Conservation (phyloP, 257 asterid genomes). For the Capsicum pubescens region DNA sequence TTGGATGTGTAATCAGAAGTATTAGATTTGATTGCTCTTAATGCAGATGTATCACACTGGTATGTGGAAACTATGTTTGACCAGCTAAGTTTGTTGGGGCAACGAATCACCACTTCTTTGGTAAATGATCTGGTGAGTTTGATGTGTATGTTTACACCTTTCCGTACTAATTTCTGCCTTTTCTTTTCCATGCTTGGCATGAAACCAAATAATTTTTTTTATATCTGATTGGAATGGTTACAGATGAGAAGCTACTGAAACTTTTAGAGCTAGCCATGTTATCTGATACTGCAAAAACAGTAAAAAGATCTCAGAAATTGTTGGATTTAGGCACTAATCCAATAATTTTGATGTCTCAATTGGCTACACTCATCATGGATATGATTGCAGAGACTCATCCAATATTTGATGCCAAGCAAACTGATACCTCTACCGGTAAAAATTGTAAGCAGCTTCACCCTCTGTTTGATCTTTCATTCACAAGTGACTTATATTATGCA, state of each 20-base stretch:
- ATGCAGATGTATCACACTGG: slow-evolving; percentile 92
- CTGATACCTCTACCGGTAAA: slow-evolving; percentile 58
- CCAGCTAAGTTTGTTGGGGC: slow-evolving; percentile 92
- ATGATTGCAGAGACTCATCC: slow-evolving; percentile 85
- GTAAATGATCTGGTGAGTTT: slow-evolving; percentile 95
- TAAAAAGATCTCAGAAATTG: slow-evolving; percentile 80
- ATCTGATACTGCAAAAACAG: slow-evolving; percentile 92
- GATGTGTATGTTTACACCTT: slow-evolving; percentile 13
- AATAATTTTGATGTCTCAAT: slow-evolving; percentile 83
- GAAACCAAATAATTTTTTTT: not conserved
- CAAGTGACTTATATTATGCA: not conserved
- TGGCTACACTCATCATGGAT: slow-evolving; percentile 93
- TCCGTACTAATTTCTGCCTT: slow-evolving; percentile 10
- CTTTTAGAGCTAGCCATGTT: slow-evolving; percentile 96
- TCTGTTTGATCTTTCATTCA: slow-evolving; percentile 25
- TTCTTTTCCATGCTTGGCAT: not conserved
- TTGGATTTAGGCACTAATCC: slow-evolving; percentile 93
- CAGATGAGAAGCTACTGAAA: slow-evolving; percentile 89
- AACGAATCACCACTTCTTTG: slow-evolving; percentile 77
- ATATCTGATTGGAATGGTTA: slow-evolving; percentile 81
- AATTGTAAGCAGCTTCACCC: slow-evolving; percentile 57
- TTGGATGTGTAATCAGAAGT: slow-evolving; percentile 83
- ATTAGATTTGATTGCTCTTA: slow-evolving; percentile 76
- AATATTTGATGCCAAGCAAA: slow-evolving; percentile 48
- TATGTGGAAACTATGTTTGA: slow-evolving; percentile 97